A percentile compares a stretch with the other conserved stretches of the same genome.
These are phyloP conservation scores for Cavenderia fasciculata DNA, from an alignment of 78 protist genomes.

Conservation along the genomic window DNA sequence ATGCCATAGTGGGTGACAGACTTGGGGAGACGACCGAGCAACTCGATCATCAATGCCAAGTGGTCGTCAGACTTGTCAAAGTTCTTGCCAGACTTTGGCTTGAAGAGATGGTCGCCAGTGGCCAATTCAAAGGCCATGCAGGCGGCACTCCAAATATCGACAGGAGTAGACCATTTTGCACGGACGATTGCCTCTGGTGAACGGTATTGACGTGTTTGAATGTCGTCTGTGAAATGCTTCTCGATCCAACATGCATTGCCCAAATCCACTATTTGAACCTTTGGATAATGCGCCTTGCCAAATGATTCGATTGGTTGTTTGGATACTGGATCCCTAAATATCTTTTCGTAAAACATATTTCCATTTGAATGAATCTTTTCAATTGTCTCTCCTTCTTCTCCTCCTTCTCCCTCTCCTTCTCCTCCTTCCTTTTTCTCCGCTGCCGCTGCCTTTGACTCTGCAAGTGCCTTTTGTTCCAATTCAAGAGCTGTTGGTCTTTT, in stretches of 20 bases:
- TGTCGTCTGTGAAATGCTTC: conserved; percentile 93
- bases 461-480: too few species aligned
- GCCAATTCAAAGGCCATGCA: conserved; percentile 91
- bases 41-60: conserved; percentile 63
- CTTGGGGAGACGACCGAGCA: conserved; percentile 89
- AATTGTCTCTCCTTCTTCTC: not conserved
- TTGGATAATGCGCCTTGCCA: conserved; percentile 14
- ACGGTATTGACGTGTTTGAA: conserved; percentile 98
- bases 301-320: not conserved
- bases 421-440: not conserved
- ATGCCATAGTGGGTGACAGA: conserved; percentile 30
- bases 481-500: not conserved
- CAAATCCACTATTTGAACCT: conserved; percentile 90
- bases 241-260: conserved; percentile 99
- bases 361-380: not conserved
- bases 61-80: conserved; percentile 88
- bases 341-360: not conserved
- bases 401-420: not conserved
- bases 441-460: not conserved
- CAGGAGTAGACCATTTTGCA: conserved; percentile 77
- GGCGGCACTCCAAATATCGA: conserved; percentile 90
- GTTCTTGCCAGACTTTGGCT: conserved; percentile 86
- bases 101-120: conserved; percentile 97
- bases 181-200: conserved; percentile 96
- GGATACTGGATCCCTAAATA: not conserved